Base-by-base conservation (phyloP, 352 stramenopile genomes). In the Globisporangium nodosum region DNA sequence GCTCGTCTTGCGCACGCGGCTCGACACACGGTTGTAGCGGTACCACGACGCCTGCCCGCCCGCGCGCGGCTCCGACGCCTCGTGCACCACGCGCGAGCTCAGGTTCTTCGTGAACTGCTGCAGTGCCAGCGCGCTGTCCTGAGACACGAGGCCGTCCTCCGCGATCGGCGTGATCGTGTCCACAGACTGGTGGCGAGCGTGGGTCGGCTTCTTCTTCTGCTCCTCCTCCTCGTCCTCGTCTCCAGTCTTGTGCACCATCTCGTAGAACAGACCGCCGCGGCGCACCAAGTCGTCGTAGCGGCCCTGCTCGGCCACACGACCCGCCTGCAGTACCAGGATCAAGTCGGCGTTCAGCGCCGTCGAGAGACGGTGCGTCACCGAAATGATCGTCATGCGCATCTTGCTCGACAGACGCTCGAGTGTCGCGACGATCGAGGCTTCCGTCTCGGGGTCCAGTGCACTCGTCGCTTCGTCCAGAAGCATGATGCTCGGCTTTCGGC, bases 321-420 rank as follows among this genome's bases (percentile, higher is more conserved):
- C 86, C 33, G 76, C 55, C 50, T 88, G 88, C 21, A 95, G 68
- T 46, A 95, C 86, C 45, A 95, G 51, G 57, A 95, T 93, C 60
- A 88, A 62, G 53, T 95, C 84, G 0, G 86, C 73, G 63, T 95
- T 91, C 30, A 89, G 42, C 8, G 80, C 58, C 27, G 86, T 95
- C 47, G 84, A 90, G 61, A 95, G 71, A n/a, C 86, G 84, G 68
- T 95, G 86, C 30, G 86, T 95, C n/a, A 95, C 84, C 37, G 84
- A 94, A 55, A 95, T 78, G 55, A 95, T 94, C 49, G 86, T 94
- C 81, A 92, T 94, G 68, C 88, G 85, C 78, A 89, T 91, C 69
- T 91, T 92, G 66, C 75, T 63, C 51, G 81, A 79, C 40, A 94
- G 67, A 5, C 82, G 81, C 62, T 94, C 84, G 12, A 95, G 66